Evolutionary conservation across 78 protist genomes (phyloP).

Genomic region (Isochrysis galbana): DNA sequence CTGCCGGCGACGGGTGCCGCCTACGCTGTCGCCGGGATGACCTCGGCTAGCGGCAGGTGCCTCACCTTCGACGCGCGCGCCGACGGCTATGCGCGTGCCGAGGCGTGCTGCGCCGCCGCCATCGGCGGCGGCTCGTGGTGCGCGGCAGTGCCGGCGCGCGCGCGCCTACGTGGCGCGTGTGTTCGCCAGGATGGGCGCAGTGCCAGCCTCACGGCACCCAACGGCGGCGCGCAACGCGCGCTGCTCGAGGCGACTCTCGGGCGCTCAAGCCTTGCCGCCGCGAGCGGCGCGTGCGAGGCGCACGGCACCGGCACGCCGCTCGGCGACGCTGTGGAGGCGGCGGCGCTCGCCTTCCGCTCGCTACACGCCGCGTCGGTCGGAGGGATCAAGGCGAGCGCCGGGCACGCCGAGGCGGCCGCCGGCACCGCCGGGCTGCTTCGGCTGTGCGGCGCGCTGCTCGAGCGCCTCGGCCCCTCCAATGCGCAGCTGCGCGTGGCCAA

Average conservation of each 20-base stretch:
- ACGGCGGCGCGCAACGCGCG: slow-evolving; percentile 13
- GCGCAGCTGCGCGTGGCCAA: background rate
- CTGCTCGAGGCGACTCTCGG: background rate
- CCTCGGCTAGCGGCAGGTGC: background rate
- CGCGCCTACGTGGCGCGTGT: background rate
- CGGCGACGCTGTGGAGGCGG: slow-evolving; percentile 66
- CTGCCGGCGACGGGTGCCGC: background rate
- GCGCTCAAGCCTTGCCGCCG: background rate
- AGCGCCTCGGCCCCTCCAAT: background rate
- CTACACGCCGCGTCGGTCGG: slow-evolving; percentile 32
- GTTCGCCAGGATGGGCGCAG: background rate
- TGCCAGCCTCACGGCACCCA: slow-evolving; percentile 11
- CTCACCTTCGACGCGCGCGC: background rate
- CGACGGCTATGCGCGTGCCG: slow-evolving; percentile 39
- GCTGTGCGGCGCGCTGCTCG: background rate
- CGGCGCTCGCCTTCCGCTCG: slow-evolving; percentile 24
- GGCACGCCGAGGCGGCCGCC: slow-evolving; percentile 70
- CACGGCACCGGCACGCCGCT: slow-evolving; percentile 50
- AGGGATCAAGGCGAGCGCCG: slow-evolving; percentile 67
- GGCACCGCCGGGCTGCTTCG: background rate
- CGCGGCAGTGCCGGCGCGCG: background rate
- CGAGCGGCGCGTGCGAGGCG: background rate
- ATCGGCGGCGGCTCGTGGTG: background rate
- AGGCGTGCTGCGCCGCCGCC: background rate
- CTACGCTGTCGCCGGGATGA: background rate